phyloP scores from a whole-genome alignment of 2,329 filamentous ascomycete species.

The Verticillium klebahnii region DNA sequence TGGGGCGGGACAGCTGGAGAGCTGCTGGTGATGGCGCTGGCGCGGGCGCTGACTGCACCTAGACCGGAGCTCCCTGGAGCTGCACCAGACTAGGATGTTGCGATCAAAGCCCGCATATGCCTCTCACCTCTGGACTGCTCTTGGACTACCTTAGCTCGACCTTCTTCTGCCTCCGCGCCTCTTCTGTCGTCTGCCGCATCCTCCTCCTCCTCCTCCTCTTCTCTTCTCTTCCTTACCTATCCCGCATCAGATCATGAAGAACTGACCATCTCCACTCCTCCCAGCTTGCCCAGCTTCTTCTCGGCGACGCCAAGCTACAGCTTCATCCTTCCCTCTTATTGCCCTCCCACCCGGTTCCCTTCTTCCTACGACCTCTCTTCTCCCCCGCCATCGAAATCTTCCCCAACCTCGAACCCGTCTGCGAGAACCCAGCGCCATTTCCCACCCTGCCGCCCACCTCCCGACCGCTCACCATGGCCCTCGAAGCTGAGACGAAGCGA shows the following conservation, averaged over 20 bases:
- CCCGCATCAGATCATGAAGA: background rate
- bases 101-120: background rate
- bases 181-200: conserved; percentile 1
- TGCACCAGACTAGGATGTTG: background rate
- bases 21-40: background rate
- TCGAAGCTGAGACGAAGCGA: conserved; percentile 68
- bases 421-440: conserved; percentile 51
- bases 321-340: conserved; percentile 19
- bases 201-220: background rate
- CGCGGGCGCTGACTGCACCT: background rate
- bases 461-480: conserved; percentile 53
- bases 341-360: conserved; percentile 14
- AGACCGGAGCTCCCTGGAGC: background rate
- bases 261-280: background rate
- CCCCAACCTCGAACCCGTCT: conserved; percentile 40
- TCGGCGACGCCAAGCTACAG: conserved; percentile 40
- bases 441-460: conserved; percentile 50
- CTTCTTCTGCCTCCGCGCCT: conserved; percentile 12
- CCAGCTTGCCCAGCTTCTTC: background rate
- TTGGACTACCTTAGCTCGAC: conserved; percentile 1
- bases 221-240: background rate
- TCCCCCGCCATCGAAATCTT: conserved; percentile 37
- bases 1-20: background rate
- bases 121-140: background rate
- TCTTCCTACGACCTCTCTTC: conserved; percentile 28